Evolutionary conservation across 2,329 filamentous ascomycete species (phyloP).

Genomic region (Xylariaceae sp.): DNA sequence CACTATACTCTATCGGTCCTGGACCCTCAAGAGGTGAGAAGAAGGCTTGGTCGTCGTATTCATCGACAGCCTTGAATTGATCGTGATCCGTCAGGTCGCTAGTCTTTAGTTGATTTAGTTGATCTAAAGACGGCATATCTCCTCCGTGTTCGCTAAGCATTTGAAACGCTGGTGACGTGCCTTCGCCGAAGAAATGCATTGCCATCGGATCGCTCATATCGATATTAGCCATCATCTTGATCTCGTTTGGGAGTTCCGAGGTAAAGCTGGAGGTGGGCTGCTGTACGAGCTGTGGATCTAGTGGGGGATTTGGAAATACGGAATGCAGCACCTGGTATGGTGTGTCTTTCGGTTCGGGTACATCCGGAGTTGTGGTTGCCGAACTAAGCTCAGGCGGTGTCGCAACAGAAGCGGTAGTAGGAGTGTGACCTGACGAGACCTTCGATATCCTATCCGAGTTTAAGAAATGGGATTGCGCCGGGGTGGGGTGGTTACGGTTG

Average conservation of each 20-base stretch:
- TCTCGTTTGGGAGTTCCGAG: constrained; percentile 49
- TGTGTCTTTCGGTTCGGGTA: constrained; percentile 29
- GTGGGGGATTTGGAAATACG: constrained; percentile 30
- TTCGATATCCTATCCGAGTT: constrained; percentile 25
- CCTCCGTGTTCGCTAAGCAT: constrained; percentile 31
- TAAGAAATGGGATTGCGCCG: constrained; percentile 27
- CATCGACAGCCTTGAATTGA: constrained; percentile 2
- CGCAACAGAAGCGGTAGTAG: constrained; percentile 25
- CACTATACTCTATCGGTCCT: constrained; percentile 15
- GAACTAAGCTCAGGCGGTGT: constrained; percentile 40
- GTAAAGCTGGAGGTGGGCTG: constrained; percentile 48
- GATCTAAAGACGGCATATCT: constrained; percentile 1
- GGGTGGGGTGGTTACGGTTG: constrained; percentile 23
- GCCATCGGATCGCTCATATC: constrained; percentile 42
- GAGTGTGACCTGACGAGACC: constrained; percentile 15
- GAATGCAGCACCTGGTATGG: constrained; percentile 39
- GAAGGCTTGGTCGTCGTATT: constrained; percentile 18
- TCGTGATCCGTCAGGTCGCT: background rate
- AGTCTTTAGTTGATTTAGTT: constrained; percentile 5
- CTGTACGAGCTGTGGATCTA: constrained; percentile 36
- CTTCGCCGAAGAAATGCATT: constrained; percentile 35
- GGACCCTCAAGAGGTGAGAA: constrained; percentile 28
- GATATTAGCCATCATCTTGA: constrained; percentile 48
- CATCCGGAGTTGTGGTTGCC: constrained; percentile 28
- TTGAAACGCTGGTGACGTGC: constrained; percentile 27